Conservation (phyloP, 495 filamentous ascomycete genomes). For the Lichina pygmaea region DNA sequence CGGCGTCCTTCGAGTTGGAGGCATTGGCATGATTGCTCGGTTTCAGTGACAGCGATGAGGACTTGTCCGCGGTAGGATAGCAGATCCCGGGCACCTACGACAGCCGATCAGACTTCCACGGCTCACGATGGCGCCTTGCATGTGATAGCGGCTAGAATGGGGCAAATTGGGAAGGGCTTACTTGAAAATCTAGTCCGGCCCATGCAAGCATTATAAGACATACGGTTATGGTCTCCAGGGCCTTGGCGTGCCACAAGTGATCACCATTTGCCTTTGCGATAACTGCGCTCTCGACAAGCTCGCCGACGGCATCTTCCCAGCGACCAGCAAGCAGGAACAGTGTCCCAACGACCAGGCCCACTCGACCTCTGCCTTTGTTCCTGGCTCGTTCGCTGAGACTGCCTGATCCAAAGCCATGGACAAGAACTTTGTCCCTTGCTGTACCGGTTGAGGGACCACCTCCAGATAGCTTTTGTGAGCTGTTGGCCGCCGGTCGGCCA, state of each 20-base stretch:
- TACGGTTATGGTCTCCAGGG: slow-evolving; percentile 61
- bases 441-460: slow-evolving; percentile 9
- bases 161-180: slow-evolving; percentile 12
- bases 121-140: neutral
- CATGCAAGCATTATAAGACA: slow-evolving; percentile 65
- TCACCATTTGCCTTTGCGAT: slow-evolving; percentile 61
- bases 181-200: slow-evolving; percentile 66
- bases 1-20: slow-evolving; percentile 18
- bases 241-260: slow-evolving; percentile 91
- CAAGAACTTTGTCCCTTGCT: slow-evolving; percentile 54
- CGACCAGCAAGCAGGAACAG: slow-evolving; percentile 70
- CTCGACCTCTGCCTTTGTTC: slow-evolving; percentile 57
- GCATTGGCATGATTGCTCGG: slow-evolving; percentile 11
- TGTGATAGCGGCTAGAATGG: neutral
- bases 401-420: slow-evolving; percentile 59
- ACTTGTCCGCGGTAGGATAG: slow-evolving; percentile 28
- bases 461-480: slow-evolving; percentile 3
- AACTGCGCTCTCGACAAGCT: slow-evolving; percentile 53
- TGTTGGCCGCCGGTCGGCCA: slow-evolving; percentile 4
- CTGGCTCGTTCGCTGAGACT: slow-evolving; percentile 46
- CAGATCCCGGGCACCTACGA: slow-evolving; percentile 32
- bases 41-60: slow-evolving; percentile 6
- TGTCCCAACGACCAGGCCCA: slow-evolving; percentile 57
- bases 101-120: too few relatives aligned
- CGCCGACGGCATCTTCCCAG: slow-evolving; percentile 71